Base-by-base conservation (phyloP, 306 rosid species). In the Pterocarpus macrocarpus region DNA sequence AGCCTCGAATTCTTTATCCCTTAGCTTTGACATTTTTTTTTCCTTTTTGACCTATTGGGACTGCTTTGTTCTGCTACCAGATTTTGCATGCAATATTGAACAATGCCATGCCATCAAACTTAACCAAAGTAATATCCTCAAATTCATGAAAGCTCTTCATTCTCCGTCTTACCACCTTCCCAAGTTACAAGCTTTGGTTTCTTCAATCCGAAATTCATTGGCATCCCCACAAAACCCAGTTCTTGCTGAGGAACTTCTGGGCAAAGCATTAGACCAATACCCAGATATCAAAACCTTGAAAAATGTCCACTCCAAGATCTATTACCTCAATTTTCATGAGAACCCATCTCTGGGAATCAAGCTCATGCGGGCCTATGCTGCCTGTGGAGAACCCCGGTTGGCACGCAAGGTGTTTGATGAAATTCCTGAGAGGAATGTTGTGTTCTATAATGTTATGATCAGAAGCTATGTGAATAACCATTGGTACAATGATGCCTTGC, bases 391-490 rank as follows among this genome's bases (percentile, higher is more conserved):
- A 92, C 84, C 85, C 0, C 11, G 58, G 32, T 64, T 79, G 38
- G 57, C 95, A 14, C 92, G 91, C 55, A 82, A 81, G 69, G 64
- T 90, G 84, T 92, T 92, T 39, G 91, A 92, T 71, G 85, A 67
- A 79, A 87, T 78, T 86, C 76, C 80, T 57, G 86, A 81, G 0
- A 90, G 84, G 81, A 92, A 90, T 74, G 89, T 90, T 69, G 78
- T 87, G 44, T 89, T 89, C 81, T 90, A 76, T 43, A 89, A 92
- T 80, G 93, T 89, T 63, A 90, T 92, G 95, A 88, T 90, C 55
- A 85, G 97, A 74, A 92, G 97, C 84, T 92, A 89, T 33, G 85
- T 89, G 38, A 90, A 90, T 84, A 89, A 92, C 77, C 78, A 79
- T 64, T 62, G 64, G 64, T 81, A 84, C 47, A 8, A 67, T 57